Base-by-base conservation (phyloP, 139 green algal genomes). In the Micractinium conductrix region DNA sequence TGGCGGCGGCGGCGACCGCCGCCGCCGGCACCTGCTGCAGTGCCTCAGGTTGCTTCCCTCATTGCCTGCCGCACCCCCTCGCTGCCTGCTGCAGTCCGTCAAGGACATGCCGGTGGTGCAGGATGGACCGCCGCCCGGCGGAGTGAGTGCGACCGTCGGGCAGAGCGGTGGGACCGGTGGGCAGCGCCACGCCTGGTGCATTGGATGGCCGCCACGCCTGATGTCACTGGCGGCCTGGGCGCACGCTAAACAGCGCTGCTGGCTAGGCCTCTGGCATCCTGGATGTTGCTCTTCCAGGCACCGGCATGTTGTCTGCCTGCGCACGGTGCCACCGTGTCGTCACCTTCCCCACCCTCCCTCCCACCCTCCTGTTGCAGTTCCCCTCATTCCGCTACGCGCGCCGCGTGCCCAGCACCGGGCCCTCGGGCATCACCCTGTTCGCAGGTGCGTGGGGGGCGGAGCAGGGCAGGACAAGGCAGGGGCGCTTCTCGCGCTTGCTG, bases 51-150 rank as follows among this genome's bases (percentile, higher is more conserved):
- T 17, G 35, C 40, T 6, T 63, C 60, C n/a, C 73, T 75, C 24
- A 78, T 28, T 21, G 17, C 55, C 76, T 72, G 21, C 42, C 78
- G 17, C 78, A n/a, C 71, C 28, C 24, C 9, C 72, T 10, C 76
- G 19, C 21, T 79, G 16, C 22, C 10, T 88, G n/a, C n/a, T n/a
- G 87, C 90, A 97, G 93, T 96, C 92, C 81, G 93, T 98, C 17
- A 97, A 97, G 90, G 96, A 98, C 87, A 88, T 99, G 90, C 93
- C 95, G 2, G 87, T 97, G 9, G 74, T 95, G 12, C 95, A 99
- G 87, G 96, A 99, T 84, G 94, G 92, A 2, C 94, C 96, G 30
- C 96, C 96, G 0, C 94, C 95, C 16, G 96, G 96, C 40, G 96
- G 70, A n/a, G n/a, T n/a, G n/a, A n/a, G n/a, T n/a, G n/a, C n/a